Evolutionary conservation across 2,329 filamentous ascomycete genomes (phyloP).

Genomic region (Fusarium subglutinans): DNA sequence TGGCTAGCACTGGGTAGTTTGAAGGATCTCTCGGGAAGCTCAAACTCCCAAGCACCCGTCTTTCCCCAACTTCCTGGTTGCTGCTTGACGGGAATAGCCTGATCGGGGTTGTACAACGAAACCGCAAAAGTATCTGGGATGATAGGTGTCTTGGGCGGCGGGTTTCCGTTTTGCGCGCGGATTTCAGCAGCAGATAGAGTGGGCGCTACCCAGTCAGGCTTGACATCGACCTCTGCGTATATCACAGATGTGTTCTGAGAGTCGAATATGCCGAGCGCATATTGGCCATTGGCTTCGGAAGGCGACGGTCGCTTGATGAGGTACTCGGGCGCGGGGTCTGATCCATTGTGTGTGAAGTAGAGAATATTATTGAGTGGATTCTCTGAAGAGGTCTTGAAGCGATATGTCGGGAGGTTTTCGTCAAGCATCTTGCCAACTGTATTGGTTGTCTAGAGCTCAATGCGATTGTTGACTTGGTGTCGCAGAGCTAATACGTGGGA

Average conservation of each 20-base stretch:
- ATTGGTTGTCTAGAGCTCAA: not conserved
- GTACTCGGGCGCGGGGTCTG: slow-evolving; percentile 82
- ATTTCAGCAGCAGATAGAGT: slow-evolving; percentile 83
- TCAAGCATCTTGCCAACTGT: slow-evolving; percentile 74
- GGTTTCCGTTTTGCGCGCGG: slow-evolving; percentile 69
- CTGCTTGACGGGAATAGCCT: slow-evolving; percentile 76
- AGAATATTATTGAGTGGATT: slow-evolving; percentile 66
- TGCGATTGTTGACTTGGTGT: slow-evolving; percentile 11
- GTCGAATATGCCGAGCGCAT: slow-evolving; percentile 87
- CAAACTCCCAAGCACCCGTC: slow-evolving; percentile 87
- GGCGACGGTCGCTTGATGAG: slow-evolving; percentile 78
- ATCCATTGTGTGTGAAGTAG: slow-evolving; percentile 76
- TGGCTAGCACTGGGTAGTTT: slow-evolving; percentile 79
- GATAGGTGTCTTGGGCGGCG: slow-evolving; percentile 72
- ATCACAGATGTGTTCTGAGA: slow-evolving; percentile 82
- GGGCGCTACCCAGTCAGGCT: slow-evolving; percentile 87
- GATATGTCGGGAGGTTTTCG: slow-evolving; percentile 87
- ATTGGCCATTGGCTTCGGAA: slow-evolving; percentile 79
- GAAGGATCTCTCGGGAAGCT: slow-evolving; percentile 88
- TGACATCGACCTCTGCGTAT: slow-evolving; percentile 85
- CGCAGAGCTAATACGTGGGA: slow-evolving; percentile 7
- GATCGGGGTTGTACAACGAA: slow-evolving; percentile 93
- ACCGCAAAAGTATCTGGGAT: slow-evolving; percentile 83
- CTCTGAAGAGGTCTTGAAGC: slow-evolving; percentile 61
- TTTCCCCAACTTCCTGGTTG: slow-evolving; percentile 82